A percentile compares a stretch with the other conserved stretches of the same genome.
Evolutionary conservation across 306 rosid species (phyloP).

Genomic region (Vachellia collinsii): DNA sequence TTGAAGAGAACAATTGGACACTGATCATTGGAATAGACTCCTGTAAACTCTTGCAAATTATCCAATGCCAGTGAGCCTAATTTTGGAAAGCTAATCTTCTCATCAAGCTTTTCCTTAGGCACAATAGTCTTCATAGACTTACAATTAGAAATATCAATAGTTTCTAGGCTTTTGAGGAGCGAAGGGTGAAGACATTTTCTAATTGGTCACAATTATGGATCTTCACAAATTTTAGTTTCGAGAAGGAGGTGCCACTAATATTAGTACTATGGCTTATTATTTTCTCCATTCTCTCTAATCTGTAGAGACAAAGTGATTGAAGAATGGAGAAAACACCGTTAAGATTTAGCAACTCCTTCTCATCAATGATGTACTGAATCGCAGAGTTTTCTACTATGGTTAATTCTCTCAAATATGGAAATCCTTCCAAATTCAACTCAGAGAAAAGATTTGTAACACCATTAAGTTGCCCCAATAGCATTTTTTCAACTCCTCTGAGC

Average conservation of each 20-base stretch:
- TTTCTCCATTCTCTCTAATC: slow-evolving; percentile 11
- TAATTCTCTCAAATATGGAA: slow-evolving; percentile 36
- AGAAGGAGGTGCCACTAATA: background rate
- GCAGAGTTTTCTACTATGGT: slow-evolving; percentile 1
- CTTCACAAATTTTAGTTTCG: background rate
- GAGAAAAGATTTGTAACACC: background rate
- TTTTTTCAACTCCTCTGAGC: slow-evolving; percentile 34
- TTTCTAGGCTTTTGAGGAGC: background rate
- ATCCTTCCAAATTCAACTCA: slow-evolving; percentile 22
- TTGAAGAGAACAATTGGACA: background rate
- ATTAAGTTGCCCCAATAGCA: slow-evolving; percentile 37
- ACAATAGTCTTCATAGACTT: background rate
- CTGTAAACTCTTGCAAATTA: background rate
- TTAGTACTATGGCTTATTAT: slow-evolving; percentile 15
- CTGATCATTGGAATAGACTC: background rate
- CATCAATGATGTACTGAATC: slow-evolving; percentile 12
- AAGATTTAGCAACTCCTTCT: slow-evolving; percentile 16
- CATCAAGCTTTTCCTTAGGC: background rate
- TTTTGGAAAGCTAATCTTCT: background rate
- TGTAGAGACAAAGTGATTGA: slow-evolving; percentile 29
- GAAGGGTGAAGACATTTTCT: background rate
- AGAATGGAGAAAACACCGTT: slow-evolving; percentile 12
- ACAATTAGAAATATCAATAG: background rate
- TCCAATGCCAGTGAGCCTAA: background rate
- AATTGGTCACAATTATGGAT: background rate